Evolutionary conservation across 1,284 basidiomycete genomes (phyloP), one percentile per base, ranked within the genome.

Genomic region (Lentinus polychrous): DNA sequence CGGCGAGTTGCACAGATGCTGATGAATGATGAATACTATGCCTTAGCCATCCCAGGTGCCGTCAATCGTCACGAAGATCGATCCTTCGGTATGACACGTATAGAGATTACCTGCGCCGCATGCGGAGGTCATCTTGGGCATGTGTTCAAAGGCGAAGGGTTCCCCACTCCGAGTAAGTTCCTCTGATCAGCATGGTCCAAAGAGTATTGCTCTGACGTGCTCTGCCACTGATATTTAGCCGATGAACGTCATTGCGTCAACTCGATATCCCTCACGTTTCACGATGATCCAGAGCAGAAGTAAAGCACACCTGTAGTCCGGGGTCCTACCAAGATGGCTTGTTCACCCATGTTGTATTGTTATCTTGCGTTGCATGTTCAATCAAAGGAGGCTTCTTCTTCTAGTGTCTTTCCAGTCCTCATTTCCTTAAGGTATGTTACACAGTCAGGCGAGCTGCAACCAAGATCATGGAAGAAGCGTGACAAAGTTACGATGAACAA

Each of bases 71-170:
- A 86, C 51, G 78, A 81, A 52, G 87, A 91, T 60, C 66, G 46
- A 11, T 62, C 76, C 0, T 60, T 69, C 32, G 79, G 81, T n/a
- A 79, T 74, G 71, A 60, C 62, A 8, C 76, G 87, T 51, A 88
- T 69, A 5, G 88, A 91, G 66, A 91, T 93, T 43, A 86, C 79
- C 18, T 92, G 88, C 61, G 77, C 83, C 11, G 83, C 85, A 0
- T 95, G 93, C 57, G 91, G 90, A 11, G 91, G 93, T 1, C 94
- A 96, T 63, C 74, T 96, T 10, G 94, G 94, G 2, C 94, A 96
- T 61, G 88, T 96, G 45, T 97, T 96, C 75, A 87, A 85, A 60
- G 94, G 93, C 27, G 93, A 96, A 67, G 86, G 88, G 2, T 88
- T 77, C 63, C 49, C 65, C 5, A 87, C 79, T 0, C 86, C 87